Base-by-base conservation (phyloP, 495 filamentous ascomycete species). In the Melanomma pulvis-pyrius region DNA sequence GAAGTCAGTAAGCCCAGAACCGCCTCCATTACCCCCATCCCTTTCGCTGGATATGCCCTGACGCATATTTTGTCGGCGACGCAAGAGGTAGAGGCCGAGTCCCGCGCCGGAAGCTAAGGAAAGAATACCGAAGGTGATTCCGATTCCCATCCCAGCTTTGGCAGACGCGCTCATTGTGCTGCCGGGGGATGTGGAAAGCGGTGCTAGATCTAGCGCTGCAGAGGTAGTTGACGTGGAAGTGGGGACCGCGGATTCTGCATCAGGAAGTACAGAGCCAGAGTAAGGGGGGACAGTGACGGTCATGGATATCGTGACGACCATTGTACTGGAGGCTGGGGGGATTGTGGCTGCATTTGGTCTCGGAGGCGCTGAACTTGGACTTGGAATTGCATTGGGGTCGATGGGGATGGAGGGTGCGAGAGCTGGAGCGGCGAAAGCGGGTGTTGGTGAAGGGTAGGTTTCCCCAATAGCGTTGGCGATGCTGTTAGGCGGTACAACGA, bases 121-220 rank as follows among this genome's bases (percentile, higher is more conserved):
- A 34, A 68, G 29, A 17, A 68, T 28, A 25, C 49, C 58, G 24
- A 68, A 68, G 13, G 65, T 68, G 39, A 62, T 24, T 9, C 65
- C 65, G 26, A 68, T 28, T 11, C 65, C 65, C 49, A 68, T 57
- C 11, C 58, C 65, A 1, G 65, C 65, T 29, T 51, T 61, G 2
- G 57, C 59, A 25, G 65, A 68, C 17, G 58, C n/a, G 28, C 39
- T 34, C 58, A 68, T 61, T n/a, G 65, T 54, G 32, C 28, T 46
- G 25, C 32, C 36, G 11, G 63, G 48, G 24, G 55, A 24, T 8
- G 62, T 65, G 54, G 46, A 57, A 17, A 58, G 39, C 17, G 55
- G 54, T 17, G 54, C 53, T 36, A 52, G 28, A 19, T 65, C 41
- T 9, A 56, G 1, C 12, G 13, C 28, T 9, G 60, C 4, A 28